Evolutionary conservation across 2,329 filamentous ascomycete species (phyloP).

Genomic region (Ophiosphaerella narmari): DNA sequence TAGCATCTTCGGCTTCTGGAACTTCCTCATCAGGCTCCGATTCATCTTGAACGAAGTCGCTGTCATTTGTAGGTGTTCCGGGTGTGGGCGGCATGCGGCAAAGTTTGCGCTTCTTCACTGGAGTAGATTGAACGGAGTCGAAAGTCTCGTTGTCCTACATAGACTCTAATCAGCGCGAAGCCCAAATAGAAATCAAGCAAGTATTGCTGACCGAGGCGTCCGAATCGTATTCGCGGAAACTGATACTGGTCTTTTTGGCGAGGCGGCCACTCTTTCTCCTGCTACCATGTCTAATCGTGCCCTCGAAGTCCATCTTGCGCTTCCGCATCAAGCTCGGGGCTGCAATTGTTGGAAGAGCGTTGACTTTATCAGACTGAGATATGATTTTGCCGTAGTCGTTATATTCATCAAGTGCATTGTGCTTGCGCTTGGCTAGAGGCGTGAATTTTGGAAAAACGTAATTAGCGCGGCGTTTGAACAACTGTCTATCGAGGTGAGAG

Average conservation of each 20-base stretch:
- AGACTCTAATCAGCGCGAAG: neutral
- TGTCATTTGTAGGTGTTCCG: slow-evolving; percentile 13
- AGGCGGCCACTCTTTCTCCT: slow-evolving; percentile 15
- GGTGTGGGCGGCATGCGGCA: neutral
- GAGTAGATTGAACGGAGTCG: slow-evolving; percentile 5
- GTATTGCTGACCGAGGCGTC: slow-evolving; percentile 9
- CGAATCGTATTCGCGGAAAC: slow-evolving; percentile 7
- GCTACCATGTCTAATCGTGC: neutral
- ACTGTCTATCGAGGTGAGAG: slow-evolving; percentile 22
- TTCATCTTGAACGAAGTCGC: slow-evolving; percentile 19
- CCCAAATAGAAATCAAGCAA: no score
- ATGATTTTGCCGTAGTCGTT: neutral
- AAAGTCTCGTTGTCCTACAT: slow-evolving; percentile 12
- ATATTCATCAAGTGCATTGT: neutral
- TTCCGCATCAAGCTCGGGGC: slow-evolving; percentile 1
- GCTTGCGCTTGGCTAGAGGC: slow-evolving; percentile 1
- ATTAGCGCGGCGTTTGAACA: slow-evolving; percentile 19
- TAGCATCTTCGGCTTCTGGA: slow-evolving; percentile 3
- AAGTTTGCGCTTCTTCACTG: slow-evolving; percentile 16
- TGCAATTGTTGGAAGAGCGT: neutral
- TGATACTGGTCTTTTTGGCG: slow-evolving; percentile 6
- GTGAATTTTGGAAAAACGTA: slow-evolving; percentile 1
- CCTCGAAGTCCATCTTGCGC: slow-evolving; percentile 1
- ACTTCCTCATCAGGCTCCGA: slow-evolving; percentile 16
- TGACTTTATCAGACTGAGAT: neutral